Conservation (phyloP, 306 rosid genomes). For the Lathyrus oleraceus region DNA sequence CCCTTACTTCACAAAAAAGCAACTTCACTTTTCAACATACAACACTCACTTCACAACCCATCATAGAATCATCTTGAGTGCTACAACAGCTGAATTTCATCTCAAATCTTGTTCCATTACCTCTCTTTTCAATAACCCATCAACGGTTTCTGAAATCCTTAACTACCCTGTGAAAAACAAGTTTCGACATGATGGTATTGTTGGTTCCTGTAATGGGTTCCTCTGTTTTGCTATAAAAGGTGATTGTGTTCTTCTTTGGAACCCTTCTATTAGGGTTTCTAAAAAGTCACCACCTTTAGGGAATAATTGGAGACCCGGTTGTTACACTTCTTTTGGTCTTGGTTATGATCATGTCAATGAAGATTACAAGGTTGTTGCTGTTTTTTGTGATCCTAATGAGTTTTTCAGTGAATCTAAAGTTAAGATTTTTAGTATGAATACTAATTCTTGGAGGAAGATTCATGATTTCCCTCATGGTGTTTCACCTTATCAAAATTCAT, state of each 20-base stretch:
- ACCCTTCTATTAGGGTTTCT: constrained; percentile 48
- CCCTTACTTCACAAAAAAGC: constrained; percentile 42
- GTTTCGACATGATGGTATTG: constrained; percentile 49
- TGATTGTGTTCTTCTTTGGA: constrained; percentile 56
- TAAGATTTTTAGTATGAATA: constrained; percentile 39
- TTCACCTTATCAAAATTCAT: constrained; percentile 38
- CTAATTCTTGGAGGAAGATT: constrained; percentile 48
- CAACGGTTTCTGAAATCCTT: constrained; percentile 38
- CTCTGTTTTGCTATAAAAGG: constrained; percentile 54
- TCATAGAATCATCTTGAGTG: constrained; percentile 48
- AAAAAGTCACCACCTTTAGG: constrained; percentile 53
- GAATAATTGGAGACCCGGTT: constrained; percentile 54
- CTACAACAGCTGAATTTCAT: constrained; percentile 47
- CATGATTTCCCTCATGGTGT: constrained; percentile 50
- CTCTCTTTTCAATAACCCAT: constrained; percentile 35
- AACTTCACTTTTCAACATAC: constrained; percentile 35
- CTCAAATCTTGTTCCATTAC: constrained; percentile 44
- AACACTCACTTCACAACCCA: constrained; percentile 32
- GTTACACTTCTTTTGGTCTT: constrained; percentile 54
- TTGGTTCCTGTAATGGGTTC: constrained; percentile 54
- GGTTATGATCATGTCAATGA: constrained; percentile 48
- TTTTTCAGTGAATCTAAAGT: constrained; percentile 44
- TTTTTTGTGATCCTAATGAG: constrained; percentile 47
- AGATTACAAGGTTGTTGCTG: constrained; percentile 55
- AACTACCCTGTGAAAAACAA: constrained; percentile 51